Base-by-base conservation (phyloP, 1,139 yeast genomes). In the Debaryomycetaceae sp. region DNA sequence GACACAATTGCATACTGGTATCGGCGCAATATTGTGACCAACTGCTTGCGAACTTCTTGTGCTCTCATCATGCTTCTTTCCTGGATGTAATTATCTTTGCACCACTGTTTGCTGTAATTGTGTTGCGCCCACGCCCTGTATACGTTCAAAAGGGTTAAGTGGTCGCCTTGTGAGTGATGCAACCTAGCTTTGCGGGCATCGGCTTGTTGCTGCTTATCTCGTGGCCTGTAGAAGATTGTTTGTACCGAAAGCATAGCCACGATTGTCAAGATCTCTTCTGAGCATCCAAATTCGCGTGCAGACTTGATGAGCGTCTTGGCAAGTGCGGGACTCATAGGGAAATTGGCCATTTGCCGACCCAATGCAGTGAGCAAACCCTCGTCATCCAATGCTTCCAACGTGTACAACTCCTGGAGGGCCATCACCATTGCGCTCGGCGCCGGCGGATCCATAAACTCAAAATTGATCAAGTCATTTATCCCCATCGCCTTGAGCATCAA, bases 401-500 rank as follows among this genome's bases (percentile, higher is more conserved):
- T 81, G 49, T 78, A 91, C 25, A 93, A 63, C 42, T 89, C 96
- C 44, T 84, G 89, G 31, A 91, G 58, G 0, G 98, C 96, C 9
- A 78, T 68, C 29, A 83, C 51, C 71, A 91, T 71, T 1, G 95
- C 71, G 34, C 74, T 77, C 12, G 73, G 69, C 1, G 93, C 83
- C 0, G 99, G 99, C 6, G 94, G 89, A 49, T 91, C 99, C 95
- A 89, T 85, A 46, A 89, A 89, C 31, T 85, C 95, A 57, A 89
- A 89, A 36, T 73, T 66, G 22, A 85, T 44, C 29, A 89, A 56
- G 51, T 89, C 93, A 36, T 83, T 73, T 32, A 91, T 85, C 0
- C 97, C 97, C 93, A 91, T 88, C 1, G 96, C 95, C 51, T 91
- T 91, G 38, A 91, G 66, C 84, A 89, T 79, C 43, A 91, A 62